Evolutionary conservation across 176 grass and related monocot species (phyloP), one percentile per base, ranked within the genome.

Genomic region (Oryza rufipogon): DNA sequence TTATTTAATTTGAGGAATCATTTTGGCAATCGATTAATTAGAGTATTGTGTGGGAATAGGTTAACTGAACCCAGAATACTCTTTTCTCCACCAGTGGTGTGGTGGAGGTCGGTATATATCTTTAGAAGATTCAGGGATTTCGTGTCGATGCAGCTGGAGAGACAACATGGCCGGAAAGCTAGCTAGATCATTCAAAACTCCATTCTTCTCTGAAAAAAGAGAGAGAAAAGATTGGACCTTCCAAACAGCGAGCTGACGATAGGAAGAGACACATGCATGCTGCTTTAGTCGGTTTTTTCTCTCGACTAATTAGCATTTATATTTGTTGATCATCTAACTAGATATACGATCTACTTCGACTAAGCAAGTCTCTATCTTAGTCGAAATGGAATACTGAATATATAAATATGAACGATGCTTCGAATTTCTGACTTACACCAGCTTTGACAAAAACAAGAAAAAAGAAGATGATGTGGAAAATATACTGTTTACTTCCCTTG

Each of bases 1-100:
- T 74, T 58, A 58, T 20, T 58, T n/a, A 49, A 26, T 47, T 51
- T 28, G n/a, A 33, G 15, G 64, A 32, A 45, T 82, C 54, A 33
- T 73, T 28, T 64, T 7, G 10, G 54, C 5, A n/a, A 58, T 58
- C 19, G 19, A 58, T 58, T 58, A 58, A 58, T 20, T 58, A 58
- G 5, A 16, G 49, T 58, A n/a, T 1, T 58, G 3, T n/a, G 2
- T 58, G 54, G 19, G 6, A 11, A 36, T 4, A 0, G 22, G 26
- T 77, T 71, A 63, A 30, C 32, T 46, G 49, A 66, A 28, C 33
- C 73, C 52, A 71, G 74, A 78, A 85, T 32, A 14, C 23, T 71
- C 36, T 70, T 7, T 46, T 25, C 49, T 78, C 74, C 49, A 8
- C 71, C 73, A 60, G 74, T 9, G 70, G 64, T 13, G 83, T 85